Evolutionary conservation across 441 rosid species (phyloP).

Genomic region (Gossypium trilobum): DNA sequence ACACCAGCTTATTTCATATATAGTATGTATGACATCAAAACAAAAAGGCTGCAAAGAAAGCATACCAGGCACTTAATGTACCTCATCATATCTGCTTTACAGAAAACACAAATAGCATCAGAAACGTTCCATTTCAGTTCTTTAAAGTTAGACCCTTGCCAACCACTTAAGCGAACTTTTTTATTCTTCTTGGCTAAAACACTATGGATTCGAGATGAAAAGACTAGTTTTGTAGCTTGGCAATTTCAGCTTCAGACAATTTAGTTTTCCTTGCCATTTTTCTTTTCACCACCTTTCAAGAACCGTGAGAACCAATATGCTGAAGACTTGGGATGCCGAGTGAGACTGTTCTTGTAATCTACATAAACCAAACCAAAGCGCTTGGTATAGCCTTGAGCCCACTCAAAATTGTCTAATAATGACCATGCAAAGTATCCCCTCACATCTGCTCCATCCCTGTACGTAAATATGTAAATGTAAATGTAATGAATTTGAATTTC

Average conservation of each 20-base stretch:
- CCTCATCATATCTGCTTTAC: background rate
- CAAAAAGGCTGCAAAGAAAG: background rate
- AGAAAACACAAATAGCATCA: background rate
- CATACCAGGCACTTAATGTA: background rate
- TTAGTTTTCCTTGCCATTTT: constrained; percentile 44
- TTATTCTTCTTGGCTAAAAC: background rate
- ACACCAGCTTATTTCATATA: background rate
- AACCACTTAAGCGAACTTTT: background rate
- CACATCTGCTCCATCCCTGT: constrained; percentile 56
- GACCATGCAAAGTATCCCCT: constrained; percentile 74
- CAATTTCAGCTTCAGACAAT: background rate
- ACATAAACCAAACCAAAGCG: constrained; percentile 58
- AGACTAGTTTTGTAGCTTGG: background rate
- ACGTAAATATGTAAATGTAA: background rate
- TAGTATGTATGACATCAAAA: background rate
- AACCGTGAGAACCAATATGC: constrained; percentile 56
- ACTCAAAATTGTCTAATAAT: constrained; percentile 55
- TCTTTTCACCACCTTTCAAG: constrained; percentile 38
- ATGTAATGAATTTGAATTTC: background rate
- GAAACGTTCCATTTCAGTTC: background rate
- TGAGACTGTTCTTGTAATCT: constrained; percentile 50
- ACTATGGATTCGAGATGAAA: background rate
- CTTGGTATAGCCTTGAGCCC: constrained; percentile 64
- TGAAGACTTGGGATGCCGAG: constrained; percentile 58
- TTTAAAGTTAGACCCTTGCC: background rate